Base-by-base conservation (phyloP, 371 early-diverging fungal genomes). In the Mucor sp. region DNA sequence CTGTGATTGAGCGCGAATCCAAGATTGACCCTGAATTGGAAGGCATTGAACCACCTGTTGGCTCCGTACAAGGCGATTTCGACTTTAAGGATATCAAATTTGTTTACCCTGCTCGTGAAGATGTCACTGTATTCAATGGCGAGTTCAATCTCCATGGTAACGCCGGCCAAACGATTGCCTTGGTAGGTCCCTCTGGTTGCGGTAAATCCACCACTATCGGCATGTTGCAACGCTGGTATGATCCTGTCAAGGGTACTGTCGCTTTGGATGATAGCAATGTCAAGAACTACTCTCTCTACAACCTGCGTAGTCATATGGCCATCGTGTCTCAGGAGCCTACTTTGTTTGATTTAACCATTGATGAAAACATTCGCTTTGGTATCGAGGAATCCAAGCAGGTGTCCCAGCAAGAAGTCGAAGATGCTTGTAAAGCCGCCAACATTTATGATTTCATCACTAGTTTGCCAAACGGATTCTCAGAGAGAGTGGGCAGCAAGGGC, bases 301-400 rank as follows among this genome's bases (percentile, higher is more conserved):
- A 87, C 56, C 75, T 94, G 12, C 87, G 96, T 37, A 67, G 82
- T 4, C 85, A 90, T 58, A 86, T 97, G 78, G 89, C 92, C 0
- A 73, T 96, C 27, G 96, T 97, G 4, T 86, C 90, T 23, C 97
- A 98, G 78, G 96, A 96, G 67, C 95, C 95, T 25, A 79, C 81
- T 9, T 76, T 97, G 19, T 95, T 96, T 74, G 89, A 90, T 69
- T 73, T 89, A 65, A 84, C 91, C 1, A 87, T 97, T 60, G 77
- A 79, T 19, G 91, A 95, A 11, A 98, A 96, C 71, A 89, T 97
- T 58, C 78, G 82, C 1, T 92, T 88, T 66, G 91, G 90, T 56
- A 68, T 78, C 48, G 78, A 76, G 5, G 87, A 88, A 39, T 69
- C 67, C 27, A 57, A 66, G 21, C 55, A 60, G 5, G 78, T 79